Evolutionary conservation across 2,329 filamentous ascomycete species (phyloP).

Genomic region (Tolypocladium endophyticum): DNA sequence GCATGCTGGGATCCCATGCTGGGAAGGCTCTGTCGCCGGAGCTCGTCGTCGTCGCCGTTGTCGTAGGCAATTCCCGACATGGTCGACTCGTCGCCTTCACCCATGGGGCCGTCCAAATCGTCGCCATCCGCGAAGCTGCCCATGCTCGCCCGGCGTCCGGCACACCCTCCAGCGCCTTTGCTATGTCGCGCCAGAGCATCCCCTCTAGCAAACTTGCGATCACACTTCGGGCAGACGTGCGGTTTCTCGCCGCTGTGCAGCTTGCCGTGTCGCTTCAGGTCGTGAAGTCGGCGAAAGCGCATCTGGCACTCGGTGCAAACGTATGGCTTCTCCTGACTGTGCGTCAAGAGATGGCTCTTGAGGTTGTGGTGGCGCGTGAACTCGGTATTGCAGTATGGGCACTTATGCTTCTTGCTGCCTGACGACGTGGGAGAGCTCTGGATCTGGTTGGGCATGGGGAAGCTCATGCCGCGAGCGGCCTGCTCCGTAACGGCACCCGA

Average conservation of each 20-base stretch:
- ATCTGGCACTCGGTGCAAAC: constrained; percentile 88
- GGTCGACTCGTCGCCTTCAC: constrained; percentile 41
- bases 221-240: constrained; percentile 90
- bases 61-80: constrained; percentile 50
- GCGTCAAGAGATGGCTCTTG: constrained; percentile 92
- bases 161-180: constrained; percentile 91
- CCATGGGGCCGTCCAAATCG: constrained; percentile 46
- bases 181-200: constrained; percentile 91
- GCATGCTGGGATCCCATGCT: constrained; percentile 65
- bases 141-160: constrained; percentile 79
- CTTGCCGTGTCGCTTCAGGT: constrained; percentile 92
- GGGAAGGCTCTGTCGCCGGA: constrained; percentile 60
- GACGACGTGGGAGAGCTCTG: constrained; percentile 48
- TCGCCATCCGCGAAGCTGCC: constrained; percentile 73
- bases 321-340: constrained; percentile 97
- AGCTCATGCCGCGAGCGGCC: constrained; percentile 42
- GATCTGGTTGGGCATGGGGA: constrained; percentile 38
- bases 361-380: constrained; percentile 97
- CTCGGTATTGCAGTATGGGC: constrained; percentile 90
- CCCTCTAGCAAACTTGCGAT: constrained; percentile 86
- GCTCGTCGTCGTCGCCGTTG: constrained; percentile 47
- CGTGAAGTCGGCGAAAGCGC: constrained; percentile 84
- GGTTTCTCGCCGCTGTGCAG: constrained; percentile 93
- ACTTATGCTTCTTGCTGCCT: constrained; percentile 79
- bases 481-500: constrained; percentile 31